Conservation (phyloP, 371 early-diverging fungal species). For the Mortierella sp. region DNA sequence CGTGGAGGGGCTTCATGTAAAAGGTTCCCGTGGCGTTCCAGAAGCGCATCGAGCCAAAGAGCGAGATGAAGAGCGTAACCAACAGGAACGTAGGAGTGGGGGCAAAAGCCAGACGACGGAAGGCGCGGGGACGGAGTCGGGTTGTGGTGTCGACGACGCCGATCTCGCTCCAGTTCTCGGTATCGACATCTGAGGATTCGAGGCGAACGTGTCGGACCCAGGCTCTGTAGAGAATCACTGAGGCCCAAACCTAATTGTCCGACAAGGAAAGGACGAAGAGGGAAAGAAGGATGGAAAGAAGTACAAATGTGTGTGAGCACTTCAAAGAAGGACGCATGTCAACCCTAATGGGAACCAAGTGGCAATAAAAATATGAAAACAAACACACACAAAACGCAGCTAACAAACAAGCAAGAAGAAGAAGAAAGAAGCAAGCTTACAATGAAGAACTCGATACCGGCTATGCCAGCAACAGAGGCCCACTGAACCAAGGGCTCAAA, state of each 20-base stretch:
- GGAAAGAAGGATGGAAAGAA: background rate
- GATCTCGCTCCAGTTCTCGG: constrained; percentile 23
- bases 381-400: background rate
- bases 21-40: constrained; percentile 52
- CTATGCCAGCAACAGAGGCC: constrained; percentile 51
- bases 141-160: background rate
- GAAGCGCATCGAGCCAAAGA: constrained; percentile 55
- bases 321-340: background rate
- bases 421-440: constrained; percentile 6
- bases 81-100: constrained; percentile 47
- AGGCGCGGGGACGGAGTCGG: background rate
- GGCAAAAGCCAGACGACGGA: constrained; percentile 29
- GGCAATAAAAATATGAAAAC: background rate
- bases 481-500: constrained; percentile 54
- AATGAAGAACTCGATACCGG: constrained; percentile 51
- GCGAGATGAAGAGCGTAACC: constrained; percentile 30
- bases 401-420: background rate
- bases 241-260: constrained; percentile 38
- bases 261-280: background rate
- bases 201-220: constrained; percentile 34
- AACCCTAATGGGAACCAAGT: background rate
- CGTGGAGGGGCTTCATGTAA: constrained; percentile 32
- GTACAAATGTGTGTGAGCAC: background rate
- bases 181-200: constrained; percentile 14
- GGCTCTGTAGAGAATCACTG: constrained; percentile 37